Evolutionary conservation across 345 rosid genomes (phyloP).

Genomic region (Hypericum androsaemum): DNA sequence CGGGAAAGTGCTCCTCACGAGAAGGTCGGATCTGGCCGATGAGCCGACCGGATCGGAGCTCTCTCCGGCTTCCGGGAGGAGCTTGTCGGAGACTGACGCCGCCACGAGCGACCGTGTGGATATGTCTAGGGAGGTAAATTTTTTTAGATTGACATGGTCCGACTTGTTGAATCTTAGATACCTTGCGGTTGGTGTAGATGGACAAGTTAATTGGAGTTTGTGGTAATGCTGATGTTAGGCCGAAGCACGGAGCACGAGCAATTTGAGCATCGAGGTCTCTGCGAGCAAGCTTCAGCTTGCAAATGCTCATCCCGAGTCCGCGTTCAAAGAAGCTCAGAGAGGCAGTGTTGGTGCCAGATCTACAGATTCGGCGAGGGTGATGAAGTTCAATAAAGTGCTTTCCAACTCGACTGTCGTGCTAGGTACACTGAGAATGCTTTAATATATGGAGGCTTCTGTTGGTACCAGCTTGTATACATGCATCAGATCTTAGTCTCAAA

Average conservation of each 20-base stretch:
- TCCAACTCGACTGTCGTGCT: constrained; percentile 62
- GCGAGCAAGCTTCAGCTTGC: constrained; percentile 40
- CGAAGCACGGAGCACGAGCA: constrained; percentile 30
- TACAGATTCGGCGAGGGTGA: constrained; percentile 76
- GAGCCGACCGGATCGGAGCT: constrained; percentile 30
- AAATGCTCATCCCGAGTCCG: constrained; percentile 33
- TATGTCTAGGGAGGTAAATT: constrained; percentile 39
- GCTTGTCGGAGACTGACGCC: constrained; percentile 62
- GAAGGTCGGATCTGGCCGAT: constrained; percentile 57
- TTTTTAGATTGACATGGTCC: background rate
- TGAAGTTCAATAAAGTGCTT: constrained; percentile 74
- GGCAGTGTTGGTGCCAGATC: constrained; percentile 61
- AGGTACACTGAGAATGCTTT: constrained; percentile 97
- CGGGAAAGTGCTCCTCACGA: constrained; percentile 74
- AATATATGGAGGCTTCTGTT: constrained; percentile 88
- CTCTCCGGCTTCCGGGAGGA: constrained; percentile 58
- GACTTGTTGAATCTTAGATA: background rate
- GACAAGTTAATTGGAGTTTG: background rate
- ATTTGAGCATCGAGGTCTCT: constrained; percentile 26
- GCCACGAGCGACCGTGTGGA: constrained; percentile 45
- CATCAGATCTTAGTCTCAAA: no score
- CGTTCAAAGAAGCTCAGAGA: constrained; percentile 44
- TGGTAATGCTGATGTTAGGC: constrained; percentile 28
- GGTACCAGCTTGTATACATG: constrained; percentile 25
- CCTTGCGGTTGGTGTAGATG: background rate